Conservation (phyloP, 108 stramenopile species). For the Cyclotella atomus region DNA sequence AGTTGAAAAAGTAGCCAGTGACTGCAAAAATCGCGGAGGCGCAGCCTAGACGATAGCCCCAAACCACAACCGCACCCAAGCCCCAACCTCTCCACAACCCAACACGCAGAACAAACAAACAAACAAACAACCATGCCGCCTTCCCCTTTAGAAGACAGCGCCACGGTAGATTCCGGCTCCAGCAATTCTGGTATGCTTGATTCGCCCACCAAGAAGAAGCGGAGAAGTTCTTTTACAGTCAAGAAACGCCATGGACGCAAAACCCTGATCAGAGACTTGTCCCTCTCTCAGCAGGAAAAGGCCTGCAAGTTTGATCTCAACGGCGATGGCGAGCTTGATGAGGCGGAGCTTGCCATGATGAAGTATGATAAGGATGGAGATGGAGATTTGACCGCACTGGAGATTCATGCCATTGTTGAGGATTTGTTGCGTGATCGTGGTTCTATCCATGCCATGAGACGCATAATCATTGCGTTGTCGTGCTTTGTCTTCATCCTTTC, state of each 20-base stretch:
- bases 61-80: too few species aligned
- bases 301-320: neutral
- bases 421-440: neutral
- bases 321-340: neutral
- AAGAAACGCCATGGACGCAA: neutral
- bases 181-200: too few species aligned
- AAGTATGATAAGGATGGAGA: neutral
- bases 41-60: too few species aligned
- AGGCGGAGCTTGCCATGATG: slow-evolving; percentile 1
- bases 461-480: neutral
- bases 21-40: too few species aligned
- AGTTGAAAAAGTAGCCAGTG: too few species aligned
- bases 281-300: neutral
- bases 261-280: neutral
- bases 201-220: neutral
- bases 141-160: too few species aligned
- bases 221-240: neutral
- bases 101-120: too few species aligned
- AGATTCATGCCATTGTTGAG: neutral
- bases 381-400: neutral
- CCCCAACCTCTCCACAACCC: too few species aligned
- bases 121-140: too few species aligned
- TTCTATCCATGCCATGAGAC: neutral
- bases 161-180: too few species aligned
- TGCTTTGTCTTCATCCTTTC: slow-evolving; percentile 8